Evolutionary conservation across 1,284 basidiomycete genomes (phyloP).

Genomic region (Rhodotorula sp.): DNA sequence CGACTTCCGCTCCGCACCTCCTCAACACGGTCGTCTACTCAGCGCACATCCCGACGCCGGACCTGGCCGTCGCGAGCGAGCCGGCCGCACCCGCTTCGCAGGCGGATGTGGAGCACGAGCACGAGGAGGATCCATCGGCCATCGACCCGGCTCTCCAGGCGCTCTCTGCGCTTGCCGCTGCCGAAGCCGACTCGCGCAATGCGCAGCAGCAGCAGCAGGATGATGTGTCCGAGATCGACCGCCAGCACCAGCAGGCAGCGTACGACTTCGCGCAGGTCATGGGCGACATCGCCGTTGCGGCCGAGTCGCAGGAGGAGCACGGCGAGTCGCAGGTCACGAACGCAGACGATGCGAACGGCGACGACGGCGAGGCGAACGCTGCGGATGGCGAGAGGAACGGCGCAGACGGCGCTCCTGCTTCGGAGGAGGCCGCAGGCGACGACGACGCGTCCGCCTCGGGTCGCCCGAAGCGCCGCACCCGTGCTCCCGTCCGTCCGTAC

Average conservation of each 20-base stretch:
- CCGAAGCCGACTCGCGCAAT: conserved; percentile 9
- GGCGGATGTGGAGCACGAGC: neutral
- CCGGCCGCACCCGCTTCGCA: too few species aligned
- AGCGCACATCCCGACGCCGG: neutral
- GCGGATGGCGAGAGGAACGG: neutral
- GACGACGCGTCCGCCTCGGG: neutral
- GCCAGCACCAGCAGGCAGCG: neutral
- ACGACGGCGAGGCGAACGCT: neutral
- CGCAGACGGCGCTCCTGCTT: too few species aligned
- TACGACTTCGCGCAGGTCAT: neutral
- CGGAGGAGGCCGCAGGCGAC: too few species aligned
- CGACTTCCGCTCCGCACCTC: conserved; percentile 2
- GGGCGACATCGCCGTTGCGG: too few species aligned
- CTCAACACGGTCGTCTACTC: conserved; percentile 7
- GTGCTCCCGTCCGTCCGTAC: neutral
- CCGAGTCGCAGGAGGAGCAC: neutral
- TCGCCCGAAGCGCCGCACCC: conserved; percentile 7
- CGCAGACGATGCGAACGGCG: neutral
- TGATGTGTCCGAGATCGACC: too few species aligned
- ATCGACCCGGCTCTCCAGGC: conserved; percentile 17
- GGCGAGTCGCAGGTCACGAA: neutral
- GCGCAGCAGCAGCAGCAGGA: neutral
- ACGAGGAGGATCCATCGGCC: too few species aligned
- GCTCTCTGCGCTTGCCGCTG: conserved; percentile 3
- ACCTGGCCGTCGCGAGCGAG: neutral